These are phyloP conservation scores for Cajanus cajan DNA, from an alignment of 306 rosid genomes.

Conservation along the genomic window DNA sequence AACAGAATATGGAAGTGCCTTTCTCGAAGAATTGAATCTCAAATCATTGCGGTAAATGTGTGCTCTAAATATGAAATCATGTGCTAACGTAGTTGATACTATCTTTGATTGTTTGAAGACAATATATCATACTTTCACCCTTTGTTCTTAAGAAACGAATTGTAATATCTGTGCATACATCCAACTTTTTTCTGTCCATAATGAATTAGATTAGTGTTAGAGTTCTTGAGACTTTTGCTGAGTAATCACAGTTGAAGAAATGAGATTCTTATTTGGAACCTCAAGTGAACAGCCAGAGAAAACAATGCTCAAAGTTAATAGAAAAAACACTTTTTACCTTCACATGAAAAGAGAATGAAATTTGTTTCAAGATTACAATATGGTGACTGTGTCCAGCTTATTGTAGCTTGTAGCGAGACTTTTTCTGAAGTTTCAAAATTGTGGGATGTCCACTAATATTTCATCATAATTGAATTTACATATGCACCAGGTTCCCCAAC, in stretches of 20 bases:
- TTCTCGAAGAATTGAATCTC: constrained; percentile 65
- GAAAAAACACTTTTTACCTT: constrained; percentile 5
- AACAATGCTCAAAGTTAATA: background rate
- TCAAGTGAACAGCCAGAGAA: background rate
- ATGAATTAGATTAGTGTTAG: constrained; percentile 1
- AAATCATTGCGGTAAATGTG: constrained; percentile 46
- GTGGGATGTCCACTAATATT: background rate
- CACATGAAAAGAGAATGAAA: background rate
- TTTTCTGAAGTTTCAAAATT: background rate
- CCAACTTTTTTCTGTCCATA: constrained; percentile 3
- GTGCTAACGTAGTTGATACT: constrained; percentile 1
- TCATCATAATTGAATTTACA: constrained; percentile 7
- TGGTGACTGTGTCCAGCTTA: background rate
- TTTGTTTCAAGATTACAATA: background rate
- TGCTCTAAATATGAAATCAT: constrained; percentile 1
- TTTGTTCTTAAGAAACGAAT: background rate
- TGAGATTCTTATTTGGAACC: constrained; percentile 11
- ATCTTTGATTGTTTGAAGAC: background rate
- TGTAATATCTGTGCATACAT: background rate
- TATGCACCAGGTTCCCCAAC: constrained; percentile 86
- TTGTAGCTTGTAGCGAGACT: background rate
- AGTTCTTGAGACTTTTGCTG: background rate
- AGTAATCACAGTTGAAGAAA: constrained; percentile 6
- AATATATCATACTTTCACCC: background rate
- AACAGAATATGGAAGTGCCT: constrained; percentile 69